Conservation (phyloP, 208 protist species). For the Leptomonas pyrrhocoris region DNA sequence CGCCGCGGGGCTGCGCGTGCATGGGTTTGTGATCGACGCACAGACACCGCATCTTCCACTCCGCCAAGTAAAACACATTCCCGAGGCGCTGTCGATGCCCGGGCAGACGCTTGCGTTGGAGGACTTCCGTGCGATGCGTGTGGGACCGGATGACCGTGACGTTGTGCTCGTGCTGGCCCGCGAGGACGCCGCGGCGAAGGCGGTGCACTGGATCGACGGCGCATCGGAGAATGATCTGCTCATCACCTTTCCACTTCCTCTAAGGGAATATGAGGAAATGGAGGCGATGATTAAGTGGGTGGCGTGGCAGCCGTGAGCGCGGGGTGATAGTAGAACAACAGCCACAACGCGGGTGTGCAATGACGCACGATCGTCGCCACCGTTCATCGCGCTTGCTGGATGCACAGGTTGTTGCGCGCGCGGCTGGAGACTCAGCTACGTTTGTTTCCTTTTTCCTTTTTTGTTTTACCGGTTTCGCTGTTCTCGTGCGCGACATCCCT, state of each 20-base stretch:
- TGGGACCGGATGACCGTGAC: constrained; percentile 22
- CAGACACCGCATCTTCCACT: constrained; percentile 23
- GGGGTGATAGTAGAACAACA: neutral
- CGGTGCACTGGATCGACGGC: constrained; percentile 50
- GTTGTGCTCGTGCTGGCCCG: constrained; percentile 40
- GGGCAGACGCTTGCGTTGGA: constrained; percentile 64
- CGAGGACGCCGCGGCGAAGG: constrained; percentile 35
- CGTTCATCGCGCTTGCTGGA: too few species aligned
- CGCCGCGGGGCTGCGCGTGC: constrained; percentile 29
- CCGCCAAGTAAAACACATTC: neutral
- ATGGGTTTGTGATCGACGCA: constrained; percentile 39
- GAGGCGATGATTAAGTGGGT: constrained; percentile 34
- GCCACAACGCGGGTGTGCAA: too few species aligned
- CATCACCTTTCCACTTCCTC: constrained; percentile 45
- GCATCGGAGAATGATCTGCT: constrained; percentile 54
- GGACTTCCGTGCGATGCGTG: constrained; percentile 50
- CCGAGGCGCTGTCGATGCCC: constrained; percentile 38
- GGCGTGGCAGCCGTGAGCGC: constrained; percentile 4
- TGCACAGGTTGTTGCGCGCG: too few species aligned
- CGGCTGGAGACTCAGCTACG: too few species aligned
- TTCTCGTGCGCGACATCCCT: too few species aligned
- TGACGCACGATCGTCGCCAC: too few species aligned
- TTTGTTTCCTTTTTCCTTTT: too few species aligned
- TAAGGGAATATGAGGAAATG: constrained; percentile 46
- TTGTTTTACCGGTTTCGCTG: too few species aligned